Base-by-base conservation (phyloP, 2,329 filamentous ascomycete species). In the Trichoderma harzianum region DNA sequence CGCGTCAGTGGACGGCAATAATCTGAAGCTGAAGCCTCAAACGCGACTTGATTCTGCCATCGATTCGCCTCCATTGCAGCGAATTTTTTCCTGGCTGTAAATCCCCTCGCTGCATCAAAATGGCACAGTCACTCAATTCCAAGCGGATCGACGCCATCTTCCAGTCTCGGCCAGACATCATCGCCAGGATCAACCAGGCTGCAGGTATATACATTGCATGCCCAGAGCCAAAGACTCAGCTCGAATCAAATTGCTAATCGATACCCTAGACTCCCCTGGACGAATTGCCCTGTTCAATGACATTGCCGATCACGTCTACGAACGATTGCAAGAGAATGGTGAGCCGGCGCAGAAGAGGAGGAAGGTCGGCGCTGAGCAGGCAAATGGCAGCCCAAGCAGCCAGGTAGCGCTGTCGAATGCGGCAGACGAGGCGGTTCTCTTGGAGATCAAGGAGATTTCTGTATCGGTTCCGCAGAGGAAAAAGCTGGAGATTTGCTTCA, bases 391-490 rank as follows among this genome's bases (percentile, higher is more conserved):
- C 71, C 69, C 74, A 18, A 77, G 75, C 58, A 75, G 74, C 3
- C 73, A 68, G 67, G 74, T 74, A 72, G 65, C 70, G 8, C 78
- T 76, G 36, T 80, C 80, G 28, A 83, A 83, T 64, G 83, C 86
- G 0, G 82, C 82, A 2, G 80, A 83, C 7, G 88, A 91, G 75
- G 76, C 83, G 7, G 80, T 91, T 0, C 79, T 91, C 30, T 82
- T 91, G 21, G 87, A 87, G 74, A 83, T 92, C 72, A 90, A 89
- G 78, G 90, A 91, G 58, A 89, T 92, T 24, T 92, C 89, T 0
- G 84, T 92, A n/a, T 87, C 89, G 1, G 84, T 91, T 5, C 90
- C 90, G 0, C 88, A 90, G 80, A 84, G 90, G 74, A 92, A 92
- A 81, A 92, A 92, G 79, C 89, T 89, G 75, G 88, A 89, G 74